A percentile compares a stretch with the other conserved stretches of the same genome.
phyloP scores from a whole-genome alignment of 345 rosid genomes.

The Syzygium oleosum region DNA sequence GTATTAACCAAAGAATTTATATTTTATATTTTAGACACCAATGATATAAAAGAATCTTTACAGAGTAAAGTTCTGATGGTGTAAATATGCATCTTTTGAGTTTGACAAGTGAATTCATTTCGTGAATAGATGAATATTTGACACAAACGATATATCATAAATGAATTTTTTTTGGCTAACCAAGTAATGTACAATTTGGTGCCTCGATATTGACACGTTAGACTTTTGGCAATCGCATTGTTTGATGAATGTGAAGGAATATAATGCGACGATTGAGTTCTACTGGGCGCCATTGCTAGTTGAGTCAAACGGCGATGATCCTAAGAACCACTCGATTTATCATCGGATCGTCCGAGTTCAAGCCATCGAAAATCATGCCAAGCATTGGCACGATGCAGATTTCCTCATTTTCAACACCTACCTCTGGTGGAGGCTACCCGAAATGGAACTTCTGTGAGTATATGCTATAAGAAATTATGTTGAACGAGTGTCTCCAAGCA shows the following conservation, averaged over 20 bases:
- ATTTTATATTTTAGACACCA: not conserved
- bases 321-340: conserved; percentile 45
- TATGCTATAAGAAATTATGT: not conserved
- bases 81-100: not conserved
- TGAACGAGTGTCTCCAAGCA: not conserved
- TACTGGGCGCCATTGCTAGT: conserved; percentile 87
- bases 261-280: conserved; percentile 77
- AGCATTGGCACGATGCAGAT: conserved; percentile 63
- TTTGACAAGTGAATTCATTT: not conserved
- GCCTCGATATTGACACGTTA: not conserved
- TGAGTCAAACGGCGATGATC: conserved; percentile 88
- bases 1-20: too few species aligned
- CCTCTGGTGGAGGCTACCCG: conserved; percentile 70
- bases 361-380: conserved; percentile 72
- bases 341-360: conserved; percentile 58
- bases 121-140: too few species aligned
- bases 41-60: too few species aligned
- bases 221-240: not conserved
- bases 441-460: not conserved
- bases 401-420: conserved; percentile 69
- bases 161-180: not conserved
- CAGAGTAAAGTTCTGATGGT: not conserved
- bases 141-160: not conserved
- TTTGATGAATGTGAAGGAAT: conserved; percentile 28
- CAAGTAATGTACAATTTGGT: not conserved